Base-by-base conservation (phyloP, 805 yeast species). In the Tetrapisispora taiwanensis region DNA sequence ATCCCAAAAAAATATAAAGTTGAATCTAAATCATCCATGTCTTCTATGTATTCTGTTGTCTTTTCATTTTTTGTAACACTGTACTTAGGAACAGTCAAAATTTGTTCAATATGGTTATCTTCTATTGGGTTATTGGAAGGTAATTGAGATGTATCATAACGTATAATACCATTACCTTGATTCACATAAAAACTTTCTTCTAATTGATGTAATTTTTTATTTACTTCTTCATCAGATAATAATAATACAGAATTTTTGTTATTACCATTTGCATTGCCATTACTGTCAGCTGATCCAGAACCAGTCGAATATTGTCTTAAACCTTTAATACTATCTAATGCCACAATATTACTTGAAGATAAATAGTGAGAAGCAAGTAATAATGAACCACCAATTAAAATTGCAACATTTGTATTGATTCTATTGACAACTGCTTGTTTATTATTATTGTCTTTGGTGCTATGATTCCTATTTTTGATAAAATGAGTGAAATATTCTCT, bases 51-150 rank as follows among this genome's bases (percentile, higher is more conserved):
- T n/a, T 31, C 34, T 8, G 34, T 13, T n/a, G 68, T 63, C 19
- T 55, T 52, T 54, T 67, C 54, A 62, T 73, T 70, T 8, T 26
- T 13, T 7, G 15, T 22, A 3, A 13, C 13, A 51, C 73, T 59
- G n/a, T 48, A 50, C 39, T 69, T 61, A 43, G 76, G 70, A 1
- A 81, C 80, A 44, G 82, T 84, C 8, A 84, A 76, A 30, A 84
- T 78, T 49, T 81, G 82, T 58, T 89, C 97, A 2, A 90, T 76
- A 47, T 92, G 76, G 56, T 86, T 95, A 60, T 92, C 98, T 61
- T 92, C 98, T 50, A 89, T 86, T 10, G 97, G 97, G 43, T 83
- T 79, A 62, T 92, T 92, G 36, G 94, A 82, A 8, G 97, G 84
- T 42, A 92, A 67, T 64, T 92, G 98, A 32, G 92, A 75, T 24